Evolutionary conservation across 2,329 filamentous ascomycete species (phyloP).

Genomic region (Pyricularia grisea): DNA sequence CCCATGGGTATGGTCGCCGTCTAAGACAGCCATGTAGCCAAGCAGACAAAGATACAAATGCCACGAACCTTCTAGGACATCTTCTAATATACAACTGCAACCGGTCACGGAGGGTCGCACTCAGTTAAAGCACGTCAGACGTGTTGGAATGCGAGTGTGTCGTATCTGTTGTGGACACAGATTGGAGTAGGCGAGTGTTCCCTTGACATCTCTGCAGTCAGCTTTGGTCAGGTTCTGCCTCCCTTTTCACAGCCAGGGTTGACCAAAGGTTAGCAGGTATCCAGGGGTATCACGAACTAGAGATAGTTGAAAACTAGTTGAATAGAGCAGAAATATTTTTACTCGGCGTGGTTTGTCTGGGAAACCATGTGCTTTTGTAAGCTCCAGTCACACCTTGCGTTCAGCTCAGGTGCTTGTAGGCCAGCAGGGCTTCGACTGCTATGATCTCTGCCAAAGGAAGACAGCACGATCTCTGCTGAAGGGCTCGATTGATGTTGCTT

Average conservation of each 20-base stretch:
- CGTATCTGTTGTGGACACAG: no score
- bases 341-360: neutral
- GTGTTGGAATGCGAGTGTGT: no score
- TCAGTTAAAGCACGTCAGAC: no score
- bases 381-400: neutral
- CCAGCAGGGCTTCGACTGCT: neutral
- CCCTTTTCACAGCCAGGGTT: neutral
- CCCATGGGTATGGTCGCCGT: no score
- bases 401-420: neutral
- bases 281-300: no score
- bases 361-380: neutral
- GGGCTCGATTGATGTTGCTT: neutral
- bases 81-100: no score
- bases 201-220: neutral
- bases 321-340: neutral
- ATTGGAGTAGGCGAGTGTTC: neutral
- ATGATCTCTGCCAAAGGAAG: neutral
- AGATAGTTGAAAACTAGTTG: neutral
- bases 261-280: neutral
- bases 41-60: no score
- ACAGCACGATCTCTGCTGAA: neutral
- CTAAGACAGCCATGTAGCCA: no score
- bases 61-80: no score
- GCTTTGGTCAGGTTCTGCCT: no score
- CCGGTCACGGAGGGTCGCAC: no score